Percentiles rank a stretch among this genome's conserved stretches.
These are phyloP conservation scores for Cercis canadensis DNA, from an alignment of 306 rosid species.

Conservation along the genomic window DNA sequence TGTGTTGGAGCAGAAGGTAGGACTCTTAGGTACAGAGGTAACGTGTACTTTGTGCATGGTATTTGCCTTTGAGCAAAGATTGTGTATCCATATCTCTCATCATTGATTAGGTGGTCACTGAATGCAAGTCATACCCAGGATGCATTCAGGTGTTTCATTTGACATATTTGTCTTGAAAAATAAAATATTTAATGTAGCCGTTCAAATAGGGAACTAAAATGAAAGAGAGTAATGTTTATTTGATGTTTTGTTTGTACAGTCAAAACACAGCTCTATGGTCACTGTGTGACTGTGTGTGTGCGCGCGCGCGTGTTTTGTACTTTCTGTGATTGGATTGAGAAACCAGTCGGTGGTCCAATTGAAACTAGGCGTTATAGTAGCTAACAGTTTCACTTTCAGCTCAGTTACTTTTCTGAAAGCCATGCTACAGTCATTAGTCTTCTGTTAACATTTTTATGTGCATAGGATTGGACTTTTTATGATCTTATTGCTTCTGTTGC, in stretches of 20 bases:
- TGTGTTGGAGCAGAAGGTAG: slow-evolving; percentile 70
- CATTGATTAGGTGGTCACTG: not conserved
- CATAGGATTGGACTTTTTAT: not conserved
- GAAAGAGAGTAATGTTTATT: not conserved
- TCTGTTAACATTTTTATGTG: not conserved
- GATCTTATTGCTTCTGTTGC: slow-evolving; percentile 11
- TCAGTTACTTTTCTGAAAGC: not conserved
- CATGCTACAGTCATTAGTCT: not conserved
- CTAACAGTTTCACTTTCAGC: not conserved
- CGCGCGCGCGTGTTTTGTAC: not conserved
- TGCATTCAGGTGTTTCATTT: slow-evolving; percentile 30
- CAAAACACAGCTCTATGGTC: not conserved
- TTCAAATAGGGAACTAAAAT: not conserved
- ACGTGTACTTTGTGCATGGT: slow-evolving; percentile 59
- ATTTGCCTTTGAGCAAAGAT: slow-evolving; percentile 52
- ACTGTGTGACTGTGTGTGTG: not conserved
- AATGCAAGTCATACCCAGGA: slow-evolving; percentile 10
- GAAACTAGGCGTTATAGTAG: not conserved
- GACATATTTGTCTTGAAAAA: not conserved
- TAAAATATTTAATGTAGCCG: not conserved
- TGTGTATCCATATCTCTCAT: slow-evolving; percentile 13
- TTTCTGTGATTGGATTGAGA: not conserved
- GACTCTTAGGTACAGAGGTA: slow-evolving; percentile 68
- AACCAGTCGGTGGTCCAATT: not conserved
- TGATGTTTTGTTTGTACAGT: not conserved